Percentiles rank a stretch among this genome's conserved stretches.
phyloP scores from a whole-genome alignment of 805 yeast species.

The Jamesozyma hellenica region DNA sequence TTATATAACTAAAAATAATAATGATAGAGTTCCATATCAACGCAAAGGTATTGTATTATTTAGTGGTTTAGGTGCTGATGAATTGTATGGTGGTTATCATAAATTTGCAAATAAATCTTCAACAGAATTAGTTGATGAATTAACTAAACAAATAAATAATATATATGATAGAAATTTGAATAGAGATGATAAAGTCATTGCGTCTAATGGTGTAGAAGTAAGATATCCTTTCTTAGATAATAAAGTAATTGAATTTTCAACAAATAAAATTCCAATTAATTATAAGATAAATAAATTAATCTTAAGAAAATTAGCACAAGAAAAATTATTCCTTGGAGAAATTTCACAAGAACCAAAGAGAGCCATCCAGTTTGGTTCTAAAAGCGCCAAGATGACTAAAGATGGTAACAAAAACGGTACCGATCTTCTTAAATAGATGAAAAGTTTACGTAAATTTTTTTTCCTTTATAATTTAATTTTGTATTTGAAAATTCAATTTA shows the following conservation, averaged over 20 bases:
- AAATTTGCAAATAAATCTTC: constrained; percentile 50
- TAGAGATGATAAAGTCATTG: constrained; percentile 82
- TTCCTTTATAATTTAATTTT: no score
- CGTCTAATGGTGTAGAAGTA: constrained; percentile 81
- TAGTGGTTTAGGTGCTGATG: constrained; percentile 97
- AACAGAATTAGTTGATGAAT: constrained; percentile 43
- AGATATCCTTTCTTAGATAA: constrained; percentile 79
- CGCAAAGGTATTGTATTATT: constrained; percentile 61
- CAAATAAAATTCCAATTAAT: constrained; percentile 40
- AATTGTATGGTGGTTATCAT: constrained; percentile 90
- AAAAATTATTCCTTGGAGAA: constrained; percentile 36
- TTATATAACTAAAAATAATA: constrained; percentile 7
- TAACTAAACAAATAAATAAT: constrained; percentile 59
- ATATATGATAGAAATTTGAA: constrained; percentile 75
- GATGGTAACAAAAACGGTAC: constrained; percentile 72
- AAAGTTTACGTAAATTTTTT: no score
- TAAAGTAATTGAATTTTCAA: constrained; percentile 42
- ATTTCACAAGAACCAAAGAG: constrained; percentile 74
- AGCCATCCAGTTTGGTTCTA: constrained; percentile 95
- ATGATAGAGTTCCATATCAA: constrained; percentile 26
- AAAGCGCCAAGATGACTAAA: constrained; percentile 85
- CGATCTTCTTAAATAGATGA: constrained; percentile 31
- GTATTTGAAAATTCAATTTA: not conserved
- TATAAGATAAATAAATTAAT: constrained; percentile 43
- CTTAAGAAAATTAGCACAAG: constrained; percentile 51